Base-by-base conservation (phyloP, 2,329 filamentous ascomycete species). In the Ophiocordyceps sinensis region DNA sequence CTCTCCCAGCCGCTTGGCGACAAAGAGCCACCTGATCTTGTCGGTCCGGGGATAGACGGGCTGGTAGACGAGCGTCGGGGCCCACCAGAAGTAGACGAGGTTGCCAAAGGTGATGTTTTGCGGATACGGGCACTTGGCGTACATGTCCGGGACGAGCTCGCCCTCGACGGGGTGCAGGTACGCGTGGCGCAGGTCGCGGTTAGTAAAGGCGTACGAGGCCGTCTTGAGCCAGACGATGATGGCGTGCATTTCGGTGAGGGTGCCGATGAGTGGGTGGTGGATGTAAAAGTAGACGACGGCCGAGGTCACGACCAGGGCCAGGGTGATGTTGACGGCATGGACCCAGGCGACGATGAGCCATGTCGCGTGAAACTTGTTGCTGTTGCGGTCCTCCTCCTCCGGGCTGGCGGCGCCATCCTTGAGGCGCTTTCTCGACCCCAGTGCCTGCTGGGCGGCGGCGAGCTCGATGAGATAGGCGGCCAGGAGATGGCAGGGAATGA, bases 151-250 rank as follows among this genome's bases (percentile, higher is more conserved):
- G 4, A 95, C 67, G 39, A 80, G 72, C 43, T 82, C 77, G 45
- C 75, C 73, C 41, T 71, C 70, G 35, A 70, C 67, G 2, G 86
- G 84, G 54, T 93, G 84, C 19, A 96, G 72, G 57, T 86, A 85
- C 15, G 89, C 86, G 57, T 94, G 86, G 34, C 91, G 83, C 29
- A 98, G 75, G 58, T 98, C 91, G 48, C 91, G 80, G 61, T 98
- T 98, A 23, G 91, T 96, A 53, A 96, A 84, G 21, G 89, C 91
- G 57, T 96, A 98, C 0, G 88, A 95, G 48, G 86, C 85, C 28
- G 84, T 88, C 67, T 98, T 98, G 53, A 98, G 74, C 81, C 88
- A 95, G 39, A 96, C 88, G 42, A 96, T 84, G 53, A 96, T 79
- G 47, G 88, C 87, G 58, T 98, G 91, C 45, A 94, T 64, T 61